A percentile compares a stretch with the other conserved stretches of the same genome.
phyloP scores from a whole-genome alignment of 306 rosid genomes.

The Carpinus fangiana region DNA sequence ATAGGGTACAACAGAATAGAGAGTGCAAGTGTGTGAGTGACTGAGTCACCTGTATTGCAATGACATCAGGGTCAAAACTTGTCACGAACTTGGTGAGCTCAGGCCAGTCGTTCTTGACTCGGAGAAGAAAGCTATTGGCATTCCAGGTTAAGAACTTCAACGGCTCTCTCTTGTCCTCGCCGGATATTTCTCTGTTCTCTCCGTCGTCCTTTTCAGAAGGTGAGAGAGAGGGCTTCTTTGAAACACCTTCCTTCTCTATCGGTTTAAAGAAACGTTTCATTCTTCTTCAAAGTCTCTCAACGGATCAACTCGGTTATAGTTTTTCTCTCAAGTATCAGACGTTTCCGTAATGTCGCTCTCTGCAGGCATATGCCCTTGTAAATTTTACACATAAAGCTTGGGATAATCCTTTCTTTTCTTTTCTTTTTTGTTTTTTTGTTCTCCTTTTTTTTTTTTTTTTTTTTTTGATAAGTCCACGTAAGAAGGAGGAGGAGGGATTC shows the following conservation, averaged over 20 bases:
- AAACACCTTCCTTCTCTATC: conserved; percentile 64
- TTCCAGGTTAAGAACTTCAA: conserved; percentile 90
- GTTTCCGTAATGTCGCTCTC: not conserved
- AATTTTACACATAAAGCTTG: no score
- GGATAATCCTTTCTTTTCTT: no score
- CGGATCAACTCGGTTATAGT: not conserved
- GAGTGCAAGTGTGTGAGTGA: not conserved
- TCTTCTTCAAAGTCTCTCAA: not conserved
- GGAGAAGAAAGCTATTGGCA: conserved; percentile 86
- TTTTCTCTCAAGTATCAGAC: not conserved
- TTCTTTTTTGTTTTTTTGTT: no score
- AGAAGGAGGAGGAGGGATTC: no score
- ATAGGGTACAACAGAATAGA: conserved; percentile 1
- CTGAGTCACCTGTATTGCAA: conserved; percentile 69
- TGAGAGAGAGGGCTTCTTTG: conserved; percentile 57
- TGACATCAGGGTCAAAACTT: conserved; percentile 78
- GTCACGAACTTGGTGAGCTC: conserved; percentile 59
- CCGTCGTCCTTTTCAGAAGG: conserved; percentile 33
- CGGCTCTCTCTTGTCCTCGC: conserved; percentile 60
- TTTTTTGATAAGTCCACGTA: no score
- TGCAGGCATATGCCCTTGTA: not conserved
- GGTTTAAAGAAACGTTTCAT: conserved; percentile 89
- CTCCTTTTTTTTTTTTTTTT: no score
- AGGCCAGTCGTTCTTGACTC: conserved; percentile 79
- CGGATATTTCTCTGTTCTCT: conserved; percentile 19